Percentiles rank a stretch among this genome's conserved stretches.
These are phyloP conservation scores for Aquanectria penicillioides DNA, from an alignment of 2,329 filamentous ascomycete species.

Conservation along the genomic window DNA sequence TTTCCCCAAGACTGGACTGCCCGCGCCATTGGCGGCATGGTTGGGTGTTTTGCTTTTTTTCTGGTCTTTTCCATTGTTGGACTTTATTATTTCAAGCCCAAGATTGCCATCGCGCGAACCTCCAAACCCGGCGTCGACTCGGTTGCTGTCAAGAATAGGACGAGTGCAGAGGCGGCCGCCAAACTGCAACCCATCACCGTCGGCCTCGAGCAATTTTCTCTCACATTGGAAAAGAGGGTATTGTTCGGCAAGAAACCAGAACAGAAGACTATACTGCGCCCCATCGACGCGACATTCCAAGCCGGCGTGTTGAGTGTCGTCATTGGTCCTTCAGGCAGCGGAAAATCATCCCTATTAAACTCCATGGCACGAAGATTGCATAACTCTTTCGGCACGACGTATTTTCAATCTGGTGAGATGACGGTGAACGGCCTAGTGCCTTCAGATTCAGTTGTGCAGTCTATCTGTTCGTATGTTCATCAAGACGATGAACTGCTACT, in stretches of 20 bases:
- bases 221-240: slow-evolving; percentile 70
- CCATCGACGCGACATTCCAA: neutral
- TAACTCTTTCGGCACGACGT: neutral
- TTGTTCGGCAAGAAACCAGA: slow-evolving; percentile 57
- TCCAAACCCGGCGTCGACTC: neutral
- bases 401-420: neutral
- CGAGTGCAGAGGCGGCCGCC: neutral
- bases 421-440: neutral
- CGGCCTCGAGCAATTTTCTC: slow-evolving; percentile 68
- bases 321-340: neutral
- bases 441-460: slow-evolving; percentile 28
- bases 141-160: neutral
- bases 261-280: slow-evolving; percentile 30
- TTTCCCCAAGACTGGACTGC: slow-evolving; percentile 69
- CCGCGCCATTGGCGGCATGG: neutral
- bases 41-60: neutral
- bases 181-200: slow-evolving; percentile 47
- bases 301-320: neutral
- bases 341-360: neutral
- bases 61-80: neutral
- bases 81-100: neutral
- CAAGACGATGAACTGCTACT: slow-evolving; percentile 80
- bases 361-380: neutral
- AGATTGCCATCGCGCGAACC: neutral
- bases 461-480: slow-evolving; percentile 75